These are phyloP conservation scores for Lepiota venenata DNA, from an alignment of 768 basidiomycete genomes.

Conservation along the genomic window DNA sequence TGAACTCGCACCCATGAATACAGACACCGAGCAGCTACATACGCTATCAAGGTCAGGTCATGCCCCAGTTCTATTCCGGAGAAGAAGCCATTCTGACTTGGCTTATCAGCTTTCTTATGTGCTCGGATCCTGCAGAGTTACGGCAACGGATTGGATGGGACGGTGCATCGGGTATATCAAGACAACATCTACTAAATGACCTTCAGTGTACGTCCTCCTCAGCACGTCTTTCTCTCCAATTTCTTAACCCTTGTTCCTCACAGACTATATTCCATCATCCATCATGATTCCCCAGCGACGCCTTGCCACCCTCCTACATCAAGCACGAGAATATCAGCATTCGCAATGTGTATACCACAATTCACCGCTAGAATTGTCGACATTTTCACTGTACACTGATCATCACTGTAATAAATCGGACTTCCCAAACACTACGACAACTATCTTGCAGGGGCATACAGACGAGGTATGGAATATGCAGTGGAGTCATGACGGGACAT, in stretches of 20 bases:
- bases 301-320: slow-evolving; percentile 79
- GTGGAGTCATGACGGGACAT: slow-evolving; percentile 89
- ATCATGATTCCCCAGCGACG: slow-evolving; percentile 93
- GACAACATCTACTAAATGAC: slow-evolving; percentile 68
- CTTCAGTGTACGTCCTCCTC: slow-evolving; percentile 66
- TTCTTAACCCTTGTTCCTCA: slow-evolving; percentile 5
- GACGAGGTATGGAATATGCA: slow-evolving; percentile 96
- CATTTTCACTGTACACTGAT: slow-evolving; percentile 85
- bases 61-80: slow-evolving; percentile 3
- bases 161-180: slow-evolving; percentile 78
- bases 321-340: slow-evolving; percentile 80
- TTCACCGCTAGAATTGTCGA: slow-evolving; percentile 46
- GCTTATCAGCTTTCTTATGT: slow-evolving; percentile 81
- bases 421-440: slow-evolving; percentile 86
- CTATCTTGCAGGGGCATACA: slow-evolving; percentile 78
- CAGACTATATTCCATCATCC: slow-evolving; percentile 87
- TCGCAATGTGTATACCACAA: slow-evolving; percentile 88
- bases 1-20: slow-evolving; percentile 81
- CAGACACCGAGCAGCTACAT: slow-evolving; percentile 80
- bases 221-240: background rate
- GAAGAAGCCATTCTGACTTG: slow-evolving; percentile 13
- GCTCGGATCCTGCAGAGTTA: slow-evolving; percentile 79
- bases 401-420: slow-evolving; percentile 76
- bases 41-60: slow-evolving; percentile 73
- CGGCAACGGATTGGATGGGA: slow-evolving; percentile 84